phyloP scores from a whole-genome alignment of 78 protist genomes.

The Dictyostelium capitatum region DNA sequence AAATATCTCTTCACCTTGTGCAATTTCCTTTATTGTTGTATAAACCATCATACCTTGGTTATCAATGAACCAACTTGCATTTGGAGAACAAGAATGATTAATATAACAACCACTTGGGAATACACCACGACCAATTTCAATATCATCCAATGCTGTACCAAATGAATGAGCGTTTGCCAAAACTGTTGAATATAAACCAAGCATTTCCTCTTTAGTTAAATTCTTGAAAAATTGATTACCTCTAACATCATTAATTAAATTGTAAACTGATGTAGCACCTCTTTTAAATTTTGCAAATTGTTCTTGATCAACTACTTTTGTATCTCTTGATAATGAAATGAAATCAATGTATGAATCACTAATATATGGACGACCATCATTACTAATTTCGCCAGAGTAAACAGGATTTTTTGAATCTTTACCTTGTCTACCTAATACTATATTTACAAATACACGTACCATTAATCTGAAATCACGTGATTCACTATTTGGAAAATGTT shows the following conservation, averaged over 20 bases:
- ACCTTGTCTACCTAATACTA: background rate
- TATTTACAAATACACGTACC: background rate
- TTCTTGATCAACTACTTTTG: background rate
- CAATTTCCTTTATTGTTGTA: background rate
- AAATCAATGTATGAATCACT: background rate
- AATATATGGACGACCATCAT: too few relatives aligned
- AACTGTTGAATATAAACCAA: conserved; percentile 3
- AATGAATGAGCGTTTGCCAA: conserved; percentile 27
- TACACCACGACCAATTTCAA: background rate
- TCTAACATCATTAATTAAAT: background rate
- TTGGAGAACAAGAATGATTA: conserved; percentile 43
- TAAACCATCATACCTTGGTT: conserved; percentile 18
- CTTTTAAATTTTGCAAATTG: background rate
- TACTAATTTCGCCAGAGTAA: too few relatives aligned
- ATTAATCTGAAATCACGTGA: conserved; percentile 39
- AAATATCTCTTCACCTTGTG: background rate
- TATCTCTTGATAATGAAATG: background rate
- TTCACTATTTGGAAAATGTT: conserved; percentile 2
- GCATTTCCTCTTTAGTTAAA: background rate
- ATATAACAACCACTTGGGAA: conserved; percentile 37
- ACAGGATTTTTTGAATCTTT: background rate
- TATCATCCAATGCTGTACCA: background rate
- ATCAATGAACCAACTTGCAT: conserved; percentile 36
- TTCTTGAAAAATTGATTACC: background rate
- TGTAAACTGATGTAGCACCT: background rate